phyloP scores from a whole-genome alignment of 2,329 filamentous ascomycete genomes.

The Hymenoscyphus occultus region DNA sequence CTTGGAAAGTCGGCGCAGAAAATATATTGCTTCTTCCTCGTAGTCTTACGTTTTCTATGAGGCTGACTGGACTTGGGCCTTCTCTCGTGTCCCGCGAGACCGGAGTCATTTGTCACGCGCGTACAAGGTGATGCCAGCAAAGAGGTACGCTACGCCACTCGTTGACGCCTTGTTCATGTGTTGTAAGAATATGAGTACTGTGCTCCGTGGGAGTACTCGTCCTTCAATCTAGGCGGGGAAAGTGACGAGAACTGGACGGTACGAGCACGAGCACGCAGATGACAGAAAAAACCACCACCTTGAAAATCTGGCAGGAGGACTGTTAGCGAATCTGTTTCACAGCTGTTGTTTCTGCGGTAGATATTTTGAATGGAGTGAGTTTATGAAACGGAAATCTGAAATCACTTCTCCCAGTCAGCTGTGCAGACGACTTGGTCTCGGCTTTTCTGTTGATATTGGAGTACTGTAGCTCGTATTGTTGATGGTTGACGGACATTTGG shows the following conservation, averaged over 20 bases:
- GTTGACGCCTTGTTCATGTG: slow-evolving; percentile 9
- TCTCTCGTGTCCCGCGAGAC: slow-evolving; percentile 2
- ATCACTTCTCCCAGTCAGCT: not conserved
- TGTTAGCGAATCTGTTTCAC: slow-evolving; percentile 6
- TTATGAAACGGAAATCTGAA: not conserved
- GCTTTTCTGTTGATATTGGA: not conserved
- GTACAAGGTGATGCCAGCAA: slow-evolving; percentile 7
- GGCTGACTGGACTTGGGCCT: slow-evolving; percentile 20
- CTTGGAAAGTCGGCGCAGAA: slow-evolving; percentile 19
- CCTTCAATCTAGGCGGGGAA: not conserved
- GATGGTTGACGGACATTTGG: not conserved
- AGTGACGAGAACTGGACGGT: not conserved
- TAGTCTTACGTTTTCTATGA: slow-evolving; percentile 27
- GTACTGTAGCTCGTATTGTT: not conserved
- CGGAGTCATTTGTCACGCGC: not conserved
- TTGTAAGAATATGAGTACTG: too few relatives aligned
- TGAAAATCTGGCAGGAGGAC: not conserved
- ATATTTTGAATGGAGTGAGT: slow-evolving; percentile 6
- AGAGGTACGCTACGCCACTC: slow-evolving; percentile 10
- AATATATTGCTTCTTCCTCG: slow-evolving; percentile 24
- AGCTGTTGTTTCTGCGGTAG: slow-evolving; percentile 15
- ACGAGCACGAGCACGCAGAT: not conserved
- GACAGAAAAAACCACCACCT: not conserved
- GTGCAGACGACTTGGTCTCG: not conserved
- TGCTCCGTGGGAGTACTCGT: not conserved